Conservation (phyloP, 1,284 basidiomycete species). For the Boletus semigastroideus region DNA sequence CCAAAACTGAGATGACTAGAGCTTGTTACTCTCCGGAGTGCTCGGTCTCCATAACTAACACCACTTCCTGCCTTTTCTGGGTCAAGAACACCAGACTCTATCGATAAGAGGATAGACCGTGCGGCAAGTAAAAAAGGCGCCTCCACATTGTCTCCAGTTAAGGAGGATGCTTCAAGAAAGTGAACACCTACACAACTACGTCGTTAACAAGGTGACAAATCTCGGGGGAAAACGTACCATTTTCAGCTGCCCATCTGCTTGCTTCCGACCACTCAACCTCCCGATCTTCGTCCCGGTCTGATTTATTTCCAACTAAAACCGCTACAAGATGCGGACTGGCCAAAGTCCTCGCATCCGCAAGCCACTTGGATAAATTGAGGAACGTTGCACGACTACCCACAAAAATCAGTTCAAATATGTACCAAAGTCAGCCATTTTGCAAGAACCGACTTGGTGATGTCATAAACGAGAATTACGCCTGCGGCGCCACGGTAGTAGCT, state of each 20-base stretch:
- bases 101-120: conserved; percentile 87
- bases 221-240: conserved; percentile 51
- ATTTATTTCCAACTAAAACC: conserved; percentile 94
- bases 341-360: conserved; percentile 87
- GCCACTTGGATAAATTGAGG: conserved; percentile 79
- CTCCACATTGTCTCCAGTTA: conserved; percentile 92
- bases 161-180: conserved; percentile 90
- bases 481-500: conserved; percentile 97
- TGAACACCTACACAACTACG: conserved; percentile 64
- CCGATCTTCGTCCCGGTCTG: conserved; percentile 90
- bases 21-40: conserved; percentile 82
- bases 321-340: conserved; percentile 87
- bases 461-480: conserved; percentile 93
- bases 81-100: conserved; percentile 89
- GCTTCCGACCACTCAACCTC: conserved; percentile 96
- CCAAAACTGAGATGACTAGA: conserved; percentile 59
- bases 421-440: neutral
- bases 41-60: conserved; percentile 94
- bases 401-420: conserved; percentile 17
- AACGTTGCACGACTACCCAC: conserved; percentile 74
- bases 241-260: conserved; percentile 91
- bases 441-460: conserved; percentile 83
- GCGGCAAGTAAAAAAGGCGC: conserved; percentile 91
- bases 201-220: neutral
- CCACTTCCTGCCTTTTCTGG: conserved; percentile 93